These are phyloP conservation scores for Epichloe uncinata DNA, from an alignment of 2,329 filamentous ascomycete species.

Conservation along the genomic window DNA sequence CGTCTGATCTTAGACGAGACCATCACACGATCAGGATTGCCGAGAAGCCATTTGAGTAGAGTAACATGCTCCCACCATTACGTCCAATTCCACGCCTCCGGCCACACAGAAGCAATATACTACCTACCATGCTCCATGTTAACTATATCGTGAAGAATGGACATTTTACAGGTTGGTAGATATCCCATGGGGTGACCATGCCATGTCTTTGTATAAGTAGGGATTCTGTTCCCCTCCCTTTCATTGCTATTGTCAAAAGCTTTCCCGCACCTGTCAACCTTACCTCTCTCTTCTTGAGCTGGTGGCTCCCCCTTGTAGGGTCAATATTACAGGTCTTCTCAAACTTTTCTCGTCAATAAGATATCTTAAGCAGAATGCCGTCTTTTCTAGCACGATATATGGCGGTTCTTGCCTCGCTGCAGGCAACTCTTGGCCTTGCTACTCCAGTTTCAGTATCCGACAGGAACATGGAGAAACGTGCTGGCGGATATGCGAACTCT, in stretches of 20 bases:
- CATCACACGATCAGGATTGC: too few relatives aligned
- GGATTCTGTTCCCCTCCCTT: neutral
- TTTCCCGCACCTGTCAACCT: neutral
- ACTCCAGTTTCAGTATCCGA: slow-evolving; percentile 7
- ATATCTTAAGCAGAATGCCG: slow-evolving; percentile 12
- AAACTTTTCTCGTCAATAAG: neutral
- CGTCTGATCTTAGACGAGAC: neutral
- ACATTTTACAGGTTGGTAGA: too few relatives aligned
- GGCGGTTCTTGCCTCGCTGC: slow-evolving; percentile 15
- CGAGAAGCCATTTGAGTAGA: too few relatives aligned
- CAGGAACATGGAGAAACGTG: slow-evolving; percentile 9
- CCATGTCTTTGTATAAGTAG: neutral
- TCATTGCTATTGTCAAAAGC: neutral
- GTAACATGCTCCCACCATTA: too few relatives aligned
- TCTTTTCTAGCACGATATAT: slow-evolving; percentile 14
- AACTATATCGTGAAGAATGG: too few relatives aligned
- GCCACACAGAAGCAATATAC: too few relatives aligned
- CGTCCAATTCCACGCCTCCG: too few relatives aligned
- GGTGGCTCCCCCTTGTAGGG: neutral
- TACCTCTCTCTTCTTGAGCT: neutral
- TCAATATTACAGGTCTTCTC: too few relatives aligned
- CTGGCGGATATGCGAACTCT: slow-evolving; percentile 20
- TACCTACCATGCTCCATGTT: too few relatives aligned
- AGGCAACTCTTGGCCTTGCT: slow-evolving; percentile 11
- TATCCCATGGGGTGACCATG: too few relatives aligned